A percentile compares a stretch with the other conserved stretches of the same genome.
These are phyloP conservation scores for Verruconis gallopava DNA, from an alignment of 2,329 filamentous ascomycete species.

Conservation along the genomic window DNA sequence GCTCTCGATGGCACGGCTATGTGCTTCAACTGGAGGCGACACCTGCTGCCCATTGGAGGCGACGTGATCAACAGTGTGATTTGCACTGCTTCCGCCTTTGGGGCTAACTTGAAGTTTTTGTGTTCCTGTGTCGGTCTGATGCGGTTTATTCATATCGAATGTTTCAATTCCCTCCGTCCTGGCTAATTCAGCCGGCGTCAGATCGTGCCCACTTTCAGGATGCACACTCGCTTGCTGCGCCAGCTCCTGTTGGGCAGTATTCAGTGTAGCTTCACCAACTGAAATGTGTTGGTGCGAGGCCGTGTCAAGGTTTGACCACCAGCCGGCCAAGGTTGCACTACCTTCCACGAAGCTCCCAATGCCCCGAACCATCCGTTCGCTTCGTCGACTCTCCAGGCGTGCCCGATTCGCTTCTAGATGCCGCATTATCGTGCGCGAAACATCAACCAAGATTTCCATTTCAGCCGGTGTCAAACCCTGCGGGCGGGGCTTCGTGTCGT, in stretches of 20 bases:
- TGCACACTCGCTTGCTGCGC: neutral
- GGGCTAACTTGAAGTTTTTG: no score
- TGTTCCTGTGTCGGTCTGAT: neutral
- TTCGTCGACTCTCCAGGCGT: slow-evolving; percentile 11
- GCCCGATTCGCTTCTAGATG: slow-evolving; percentile 12
- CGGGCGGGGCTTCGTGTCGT: slow-evolving; percentile 18
- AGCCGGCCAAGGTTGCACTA: slow-evolving; percentile 4
- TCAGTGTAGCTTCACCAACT: neutral
- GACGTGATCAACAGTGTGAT: neutral
- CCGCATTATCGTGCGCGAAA: slow-evolving; percentile 12
- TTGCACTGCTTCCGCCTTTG: neutral
- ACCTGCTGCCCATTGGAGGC: neutral
- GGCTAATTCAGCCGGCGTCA: neutral
- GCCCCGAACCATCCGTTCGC: slow-evolving; percentile 12
- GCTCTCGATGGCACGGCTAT: neutral
- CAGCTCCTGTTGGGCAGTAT: neutral
- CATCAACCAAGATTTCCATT: slow-evolving; percentile 11
- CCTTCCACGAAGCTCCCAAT: slow-evolving; percentile 13
- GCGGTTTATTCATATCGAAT: neutral
- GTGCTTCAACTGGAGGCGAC: neutral
- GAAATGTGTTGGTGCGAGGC: neutral
- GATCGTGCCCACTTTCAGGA: neutral
- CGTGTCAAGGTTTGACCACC: neutral
- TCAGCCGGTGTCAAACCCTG: slow-evolving; percentile 12
- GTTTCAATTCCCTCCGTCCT: neutral